These are phyloP conservation scores for Codiaeum variegatum DNA, from an alignment of 441 rosid genomes.

Conservation along the genomic window DNA sequence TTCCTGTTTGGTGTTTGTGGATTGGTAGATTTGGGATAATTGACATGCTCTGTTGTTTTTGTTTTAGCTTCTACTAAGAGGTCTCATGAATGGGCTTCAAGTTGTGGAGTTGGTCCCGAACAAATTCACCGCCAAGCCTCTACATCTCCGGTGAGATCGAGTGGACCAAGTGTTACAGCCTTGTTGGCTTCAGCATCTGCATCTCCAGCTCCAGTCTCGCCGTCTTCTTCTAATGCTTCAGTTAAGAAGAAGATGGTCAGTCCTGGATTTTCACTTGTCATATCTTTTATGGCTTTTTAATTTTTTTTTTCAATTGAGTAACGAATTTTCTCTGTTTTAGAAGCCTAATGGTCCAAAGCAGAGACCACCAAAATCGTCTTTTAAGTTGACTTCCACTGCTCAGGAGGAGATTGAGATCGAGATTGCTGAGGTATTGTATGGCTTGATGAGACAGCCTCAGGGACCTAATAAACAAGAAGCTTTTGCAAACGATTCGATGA, in stretches of 20 bases:
- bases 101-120: conserved; percentile 58
- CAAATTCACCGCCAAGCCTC: conserved; percentile 74
- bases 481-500: conserved; percentile 32
- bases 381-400: conserved; percentile 49
- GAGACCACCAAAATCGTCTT: conserved; percentile 63
- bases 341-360: conserved; percentile 72
- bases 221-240: conserved; percentile 79
- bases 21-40: conserved; percentile 20
- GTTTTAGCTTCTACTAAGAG: conserved; percentile 76
- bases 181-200: conserved; percentile 54
- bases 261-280: background rate
- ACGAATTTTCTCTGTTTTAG: conserved; percentile 32
- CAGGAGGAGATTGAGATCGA: conserved; percentile 91
- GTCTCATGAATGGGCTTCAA: conserved; percentile 83
- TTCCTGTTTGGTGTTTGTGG: background rate
- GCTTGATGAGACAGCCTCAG: conserved; percentile 82
- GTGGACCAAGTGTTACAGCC: conserved; percentile 46
- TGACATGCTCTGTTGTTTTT: background rate
- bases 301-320: conserved; percentile 7
- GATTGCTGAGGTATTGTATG: conserved; percentile 91
- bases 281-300: background rate
- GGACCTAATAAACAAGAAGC: conserved; percentile 59
- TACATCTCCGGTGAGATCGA: conserved; percentile 73
- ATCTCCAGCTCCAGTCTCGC: conserved; percentile 70
- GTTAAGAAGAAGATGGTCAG: conserved; percentile 80